These are phyloP conservation scores for Cystoderma amianthinum DNA, from an alignment of 768 basidiomycete genomes.

Conservation along the genomic window DNA sequence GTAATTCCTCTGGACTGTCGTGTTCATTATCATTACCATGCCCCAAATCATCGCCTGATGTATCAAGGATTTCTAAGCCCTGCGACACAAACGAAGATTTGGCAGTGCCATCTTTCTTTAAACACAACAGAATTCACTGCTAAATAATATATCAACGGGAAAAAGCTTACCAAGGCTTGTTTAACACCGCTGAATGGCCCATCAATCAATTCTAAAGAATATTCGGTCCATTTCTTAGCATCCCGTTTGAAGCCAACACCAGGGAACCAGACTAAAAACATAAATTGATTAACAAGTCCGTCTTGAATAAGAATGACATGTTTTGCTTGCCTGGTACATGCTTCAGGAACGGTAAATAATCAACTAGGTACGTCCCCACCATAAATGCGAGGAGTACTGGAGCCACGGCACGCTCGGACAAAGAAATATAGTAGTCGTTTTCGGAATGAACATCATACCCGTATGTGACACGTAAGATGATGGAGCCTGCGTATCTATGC, in stretches of 20 bases:
- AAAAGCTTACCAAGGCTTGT: conserved; percentile 13
- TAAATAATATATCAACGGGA: neutral
- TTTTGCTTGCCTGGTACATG: conserved; percentile 17
- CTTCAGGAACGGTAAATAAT: conserved; percentile 22
- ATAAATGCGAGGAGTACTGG: conserved; percentile 20
- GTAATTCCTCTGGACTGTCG: conserved; percentile 18
- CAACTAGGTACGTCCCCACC: conserved; percentile 33
- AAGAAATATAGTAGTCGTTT: conserved; percentile 26
- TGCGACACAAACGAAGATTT: conserved; percentile 17
- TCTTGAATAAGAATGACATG: neutral
- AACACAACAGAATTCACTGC: neutral
- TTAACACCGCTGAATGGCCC: conserved; percentile 20
- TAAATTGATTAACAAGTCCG: neutral
- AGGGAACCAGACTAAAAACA: conserved; percentile 29
- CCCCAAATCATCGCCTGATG: conserved; percentile 8
- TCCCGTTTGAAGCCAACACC: conserved; percentile 24
- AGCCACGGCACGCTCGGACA: conserved; percentile 15
- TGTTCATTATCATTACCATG: too few species aligned
- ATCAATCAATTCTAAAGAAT: conserved; percentile 13
- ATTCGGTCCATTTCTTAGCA: conserved; percentile 16
- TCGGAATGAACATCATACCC: conserved; percentile 27
- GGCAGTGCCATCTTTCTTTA: conserved; percentile 14
- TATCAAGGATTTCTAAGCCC: conserved; percentile 12
- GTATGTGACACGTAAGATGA: conserved; percentile 31
- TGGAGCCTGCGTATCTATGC: conserved; percentile 19